Evolutionary conservation across 371 early-diverging fungal species (phyloP), one percentile per base, ranked within the genome.

Genomic region (Circinella umbellata): DNA sequence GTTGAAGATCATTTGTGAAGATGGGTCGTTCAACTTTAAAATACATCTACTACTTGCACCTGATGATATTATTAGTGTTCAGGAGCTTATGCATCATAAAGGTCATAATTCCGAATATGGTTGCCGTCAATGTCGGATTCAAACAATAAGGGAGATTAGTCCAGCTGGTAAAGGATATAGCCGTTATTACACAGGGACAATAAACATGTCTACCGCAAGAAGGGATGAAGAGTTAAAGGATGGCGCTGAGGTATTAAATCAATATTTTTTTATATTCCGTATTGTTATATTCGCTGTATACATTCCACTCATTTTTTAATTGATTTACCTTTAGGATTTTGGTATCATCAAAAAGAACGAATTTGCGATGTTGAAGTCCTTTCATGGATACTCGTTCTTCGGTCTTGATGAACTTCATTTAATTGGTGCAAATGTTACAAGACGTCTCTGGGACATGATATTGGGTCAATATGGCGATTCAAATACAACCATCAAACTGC

Each of bases 111-210:
- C 63, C 1, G 10, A 13, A 0, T 63, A 37, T 37, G 63, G 63
- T 39, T 63, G 63, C n/a, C 63, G 39, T 13, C 20, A 34, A 18
- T 63, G 63, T 18, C 63, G 42, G 1, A 63, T 63, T 1, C 0
- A 36, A 46, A 34, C 42, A 15, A 2, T 20, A 8, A 11, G 27
- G 15, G 13, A 34, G 9, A 20, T 46, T 18, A 10, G 63, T 20
- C 63, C 63, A 39, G 37, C 18, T 13, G 63, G 63, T 46, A 6
- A 18, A 39, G 63, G 63, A 63, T 39, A 63, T 63, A 46, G 63
- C 8, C 63, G 47, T 13, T 63, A 63, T 63, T 63, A 42, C 47
- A 14, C 63, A 4, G 63, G 63, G 9, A 14, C 10, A 14, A 37
- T 3, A 1, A 35, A 14, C 14, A 51, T 63, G 63, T n/a, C 51